Base-by-base conservation (phyloP, 768 basidiomycete genomes). In the Termitomyces sp. region DNA sequence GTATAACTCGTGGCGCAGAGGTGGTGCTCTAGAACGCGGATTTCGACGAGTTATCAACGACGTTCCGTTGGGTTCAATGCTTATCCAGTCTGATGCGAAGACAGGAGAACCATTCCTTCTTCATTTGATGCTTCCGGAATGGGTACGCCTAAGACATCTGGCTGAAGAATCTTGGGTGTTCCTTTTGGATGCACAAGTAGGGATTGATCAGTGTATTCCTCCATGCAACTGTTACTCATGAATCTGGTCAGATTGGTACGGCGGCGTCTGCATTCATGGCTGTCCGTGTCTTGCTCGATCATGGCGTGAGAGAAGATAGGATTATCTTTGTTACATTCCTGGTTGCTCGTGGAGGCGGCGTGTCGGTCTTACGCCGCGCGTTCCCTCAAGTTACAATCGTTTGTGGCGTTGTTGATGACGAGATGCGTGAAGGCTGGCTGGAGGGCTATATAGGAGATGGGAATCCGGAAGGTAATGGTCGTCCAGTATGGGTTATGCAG, bases 241-340 rank as follows among this genome's bases (percentile, higher is more conserved):
- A 20, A 14, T 16, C 20, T 14, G 44, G 36, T 18, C 62, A 96
- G 88, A 93, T 98, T 69, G 94, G 93, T 6, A 98, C 96, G 0
- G 96, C 88, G 5, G 95, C 95, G 0, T 86, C 92, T 4, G 88
- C 88, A 20, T 91, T 98, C 71, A 98, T 98, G 96, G 89, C 95
- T 0, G 91, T 99, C 60, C 89, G 96, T 30, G 83, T 96, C 12
- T 76, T 98, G 10, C 80, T 98, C 18, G 96, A 99, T 68, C 96
- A 99, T 64, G 94, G 96, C 13, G 87, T 96, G 18, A 82, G 71
- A 55, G 84, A 94, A 70, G 85, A 89, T 59, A 86, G 83, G 65
- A 95, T 97, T 63, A 85, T 97, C 56, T 95, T 95, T 67, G 84
- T 95, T 14, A 88, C 93, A 0, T 93, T 96, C 74, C 79, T 98